Conservation (phyloP, 208 protist species). For the Leishmania braziliensis region DNA sequence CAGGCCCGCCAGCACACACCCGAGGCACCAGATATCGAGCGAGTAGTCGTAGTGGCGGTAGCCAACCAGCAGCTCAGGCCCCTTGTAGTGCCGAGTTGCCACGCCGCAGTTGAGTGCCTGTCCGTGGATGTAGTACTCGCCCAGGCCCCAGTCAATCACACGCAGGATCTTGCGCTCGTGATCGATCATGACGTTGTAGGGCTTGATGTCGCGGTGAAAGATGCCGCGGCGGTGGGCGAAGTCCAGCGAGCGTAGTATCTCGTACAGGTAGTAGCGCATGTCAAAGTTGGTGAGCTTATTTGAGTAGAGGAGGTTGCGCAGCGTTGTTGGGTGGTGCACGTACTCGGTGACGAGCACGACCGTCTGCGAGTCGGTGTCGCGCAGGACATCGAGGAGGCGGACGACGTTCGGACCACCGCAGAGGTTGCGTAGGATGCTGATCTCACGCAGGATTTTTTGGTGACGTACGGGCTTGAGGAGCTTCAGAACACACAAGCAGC, state of each 20-base stretch:
- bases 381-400: slow-evolving; percentile 97
- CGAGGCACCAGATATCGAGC: slow-evolving; percentile 99
- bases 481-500: slow-evolving; percentile 97
- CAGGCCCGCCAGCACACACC: slow-evolving; percentile 99
- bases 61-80: slow-evolving; percentile 98
- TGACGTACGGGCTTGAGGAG: slow-evolving; percentile 98
- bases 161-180: slow-evolving; percentile 94
- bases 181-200: slow-evolving; percentile 99
- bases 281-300: slow-evolving; percentile 95
- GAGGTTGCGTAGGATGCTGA: slow-evolving; percentile 99
- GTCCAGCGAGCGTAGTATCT: slow-evolving; percentile 95
- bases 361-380: slow-evolving; percentile 94
- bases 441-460: slow-evolving; percentile 99
- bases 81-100: slow-evolving; percentile 99
- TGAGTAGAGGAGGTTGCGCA: slow-evolving; percentile 95
- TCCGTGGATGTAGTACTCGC: slow-evolving; percentile 99
- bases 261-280: slow-evolving; percentile 98
- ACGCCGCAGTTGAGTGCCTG: slow-evolving; percentile 98
- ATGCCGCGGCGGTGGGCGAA: slow-evolving; percentile 98
- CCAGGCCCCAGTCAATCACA: slow-evolving; percentile 98
- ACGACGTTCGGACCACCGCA: slow-evolving; percentile 99
- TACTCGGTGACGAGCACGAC: slow-evolving; percentile 99
- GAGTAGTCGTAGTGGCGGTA: slow-evolving; percentile 99
- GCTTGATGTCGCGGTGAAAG: slow-evolving; percentile 99
- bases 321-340: slow-evolving; percentile 97